A percentile compares a stretch with the other conserved stretches of the same genome.
Evolutionary conservation across 192 early-diverging fungal genomes (phyloP).

Genomic region (Backusella tuberculispora): DNA sequence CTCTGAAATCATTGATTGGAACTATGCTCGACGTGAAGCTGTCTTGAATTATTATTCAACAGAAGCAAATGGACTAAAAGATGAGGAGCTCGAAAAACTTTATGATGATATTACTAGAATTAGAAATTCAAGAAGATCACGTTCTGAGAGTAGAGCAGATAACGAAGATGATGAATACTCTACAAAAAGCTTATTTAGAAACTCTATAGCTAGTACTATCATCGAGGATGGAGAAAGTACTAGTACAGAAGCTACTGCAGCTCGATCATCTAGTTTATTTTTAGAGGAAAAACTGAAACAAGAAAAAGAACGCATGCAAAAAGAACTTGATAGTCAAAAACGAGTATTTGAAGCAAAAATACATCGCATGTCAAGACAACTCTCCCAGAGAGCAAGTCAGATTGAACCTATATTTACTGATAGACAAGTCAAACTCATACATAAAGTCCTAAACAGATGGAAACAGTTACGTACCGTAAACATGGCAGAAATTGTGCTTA

Average conservation of each 20-base stretch:
- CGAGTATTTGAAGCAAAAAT: conserved; percentile 60
- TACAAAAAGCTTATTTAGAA: conserved; percentile 25
- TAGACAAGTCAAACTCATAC: conserved; percentile 46
- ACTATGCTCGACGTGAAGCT: conserved; percentile 73
- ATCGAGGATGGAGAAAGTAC: conserved; percentile 44
- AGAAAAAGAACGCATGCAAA: conserved; percentile 58
- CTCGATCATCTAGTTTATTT: conserved; percentile 22
- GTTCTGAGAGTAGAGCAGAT: conserved; percentile 51
- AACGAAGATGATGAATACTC: conserved; percentile 38
- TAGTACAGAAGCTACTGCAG: conserved; percentile 38
- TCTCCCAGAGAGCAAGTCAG: conserved; percentile 35
- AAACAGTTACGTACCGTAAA: conserved; percentile 56
- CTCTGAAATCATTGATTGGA: conserved; percentile 72
- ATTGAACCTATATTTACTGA: conserved; percentile 51
- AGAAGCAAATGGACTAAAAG: conserved; percentile 54
- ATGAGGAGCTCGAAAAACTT: conserved; percentile 58
- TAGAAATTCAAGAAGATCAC: conserved; percentile 48
- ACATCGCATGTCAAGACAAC: conserved; percentile 44
- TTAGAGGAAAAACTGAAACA: conserved; percentile 49
- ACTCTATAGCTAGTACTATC: conserved; percentile 29
- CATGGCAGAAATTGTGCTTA: conserved; percentile 70
- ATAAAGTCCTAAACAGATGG: conserved; percentile 49
- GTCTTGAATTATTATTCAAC: conserved; percentile 52
- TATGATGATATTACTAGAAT: conserved; percentile 62
- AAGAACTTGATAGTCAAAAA: conserved; percentile 53